Percentiles rank a stretch among this genome's conserved stretches.
phyloP scores from a whole-genome alignment of 257 asterid genomes.

The Capsicum pubescens region DNA sequence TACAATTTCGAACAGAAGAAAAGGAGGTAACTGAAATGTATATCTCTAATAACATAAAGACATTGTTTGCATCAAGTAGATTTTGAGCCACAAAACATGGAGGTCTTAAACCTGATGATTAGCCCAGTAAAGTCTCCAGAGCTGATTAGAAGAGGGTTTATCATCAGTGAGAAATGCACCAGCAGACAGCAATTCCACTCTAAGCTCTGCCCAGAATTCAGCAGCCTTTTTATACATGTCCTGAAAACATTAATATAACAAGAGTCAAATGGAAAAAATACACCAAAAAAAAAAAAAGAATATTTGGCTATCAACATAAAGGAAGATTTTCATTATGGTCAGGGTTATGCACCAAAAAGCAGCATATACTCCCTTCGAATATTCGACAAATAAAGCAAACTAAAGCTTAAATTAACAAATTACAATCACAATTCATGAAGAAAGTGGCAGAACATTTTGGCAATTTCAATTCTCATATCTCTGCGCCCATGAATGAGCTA shows the following conservation, averaged over 20 bases:
- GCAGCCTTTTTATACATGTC: constrained; percentile 90
- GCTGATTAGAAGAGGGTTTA: constrained; percentile 70
- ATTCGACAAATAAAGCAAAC: not conserved
- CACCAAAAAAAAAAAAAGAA: not conserved
- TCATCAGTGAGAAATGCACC: constrained; percentile 57
- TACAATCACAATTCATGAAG: constrained; percentile 8
- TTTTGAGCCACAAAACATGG: constrained; percentile 26
- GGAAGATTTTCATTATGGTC: not conserved
- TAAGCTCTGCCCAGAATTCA: constrained; percentile 88
- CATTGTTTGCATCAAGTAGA: constrained; percentile 32
- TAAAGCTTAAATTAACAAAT: not conserved
- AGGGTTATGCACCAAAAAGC: constrained; percentile 14
- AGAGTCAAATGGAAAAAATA: not conserved
- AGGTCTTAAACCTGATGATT: constrained; percentile 78
- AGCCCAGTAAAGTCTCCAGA: constrained; percentile 99
- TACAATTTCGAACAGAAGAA: constrained; percentile 45
- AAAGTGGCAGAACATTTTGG: constrained; percentile 16
- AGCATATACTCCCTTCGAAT: not conserved
- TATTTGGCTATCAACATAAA: not conserved
- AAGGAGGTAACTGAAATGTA: constrained; percentile 27
- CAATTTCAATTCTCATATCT: constrained; percentile 1
- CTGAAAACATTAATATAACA: constrained; percentile 49
- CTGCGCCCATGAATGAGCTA: constrained; percentile 1
- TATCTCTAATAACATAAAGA: not conserved
- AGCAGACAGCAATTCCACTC: constrained; percentile 84